Evolutionary conservation across 2,329 filamentous ascomycete genomes (phyloP).

Genomic region (Alternaria triticina): DNA sequence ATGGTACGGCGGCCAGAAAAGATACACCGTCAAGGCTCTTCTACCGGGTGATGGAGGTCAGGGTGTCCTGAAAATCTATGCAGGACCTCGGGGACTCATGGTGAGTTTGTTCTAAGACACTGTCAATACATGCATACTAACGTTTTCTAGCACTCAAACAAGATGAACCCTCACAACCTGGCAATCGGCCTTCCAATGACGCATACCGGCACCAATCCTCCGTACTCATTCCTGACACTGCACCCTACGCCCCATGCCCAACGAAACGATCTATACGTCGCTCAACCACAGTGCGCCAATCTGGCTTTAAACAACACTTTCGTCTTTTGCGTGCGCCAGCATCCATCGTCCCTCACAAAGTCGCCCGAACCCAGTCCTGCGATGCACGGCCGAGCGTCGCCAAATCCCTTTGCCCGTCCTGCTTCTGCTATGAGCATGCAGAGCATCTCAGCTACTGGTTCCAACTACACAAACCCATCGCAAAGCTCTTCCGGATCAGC

Average conservation of each 20-base stretch:
- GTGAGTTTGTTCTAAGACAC: constrained; percentile 36
- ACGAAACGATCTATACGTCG: constrained; percentile 94
- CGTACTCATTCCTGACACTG: constrained; percentile 89
- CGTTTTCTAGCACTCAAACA: constrained; percentile 75
- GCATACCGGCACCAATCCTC: constrained; percentile 89
- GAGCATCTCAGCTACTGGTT: constrained; percentile 60
- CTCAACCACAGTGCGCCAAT: constrained; percentile 89
- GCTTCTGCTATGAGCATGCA: constrained; percentile 67
- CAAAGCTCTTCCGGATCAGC: constrained; percentile 62
- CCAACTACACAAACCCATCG: constrained; percentile 62
- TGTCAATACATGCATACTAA: constrained; percentile 18
- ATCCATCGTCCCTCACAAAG: constrained; percentile 68
- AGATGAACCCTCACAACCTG: constrained; percentile 91
- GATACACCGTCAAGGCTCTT: constrained; percentile 91
- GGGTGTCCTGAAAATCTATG: constrained; percentile 87
- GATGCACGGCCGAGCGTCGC: constrained; percentile 56
- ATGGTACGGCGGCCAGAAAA: constrained; percentile 86
- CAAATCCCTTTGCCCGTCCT: constrained; percentile 61
- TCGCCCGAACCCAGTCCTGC: constrained; percentile 44
- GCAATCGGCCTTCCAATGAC: constrained; percentile 89
- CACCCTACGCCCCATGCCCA: constrained; percentile 98
- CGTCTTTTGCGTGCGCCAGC: constrained; percentile 93
- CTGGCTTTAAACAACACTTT: constrained; percentile 96
- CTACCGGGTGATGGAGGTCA: constrained; percentile 91
- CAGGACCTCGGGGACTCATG: constrained; percentile 93